Base-by-base conservation (phyloP, 2,329 filamentous ascomycete species). In the Neopestalotiopsis sp. region DNA sequence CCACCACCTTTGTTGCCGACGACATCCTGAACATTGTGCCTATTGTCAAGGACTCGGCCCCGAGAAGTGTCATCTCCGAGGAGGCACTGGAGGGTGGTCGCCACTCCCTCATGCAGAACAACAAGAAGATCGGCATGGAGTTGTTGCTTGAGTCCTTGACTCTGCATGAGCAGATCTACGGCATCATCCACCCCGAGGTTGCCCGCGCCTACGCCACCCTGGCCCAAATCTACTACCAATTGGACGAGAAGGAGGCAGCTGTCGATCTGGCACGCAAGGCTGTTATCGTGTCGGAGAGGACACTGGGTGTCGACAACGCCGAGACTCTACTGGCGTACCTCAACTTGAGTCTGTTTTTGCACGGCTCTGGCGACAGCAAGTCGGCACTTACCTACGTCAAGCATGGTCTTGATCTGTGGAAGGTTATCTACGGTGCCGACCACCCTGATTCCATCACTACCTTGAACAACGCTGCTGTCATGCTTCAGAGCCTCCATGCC, bases 381-480 rank as follows among this genome's bases (percentile, higher is more conserved):
- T 88, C 89, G 69, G 96, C 95, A n/a, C 85, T 99, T 67, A 87
- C 89, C 13, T 98, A 97, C 79, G 92, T 97, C 72, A 94, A 93
- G 79, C 96, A 99, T 79, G 96, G 96, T 6, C 88, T 99, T 73
- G 91, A 96, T 78, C 86, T 99, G 71, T 98, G 95, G 95, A 98
- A 97, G 85, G 89, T 98, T 75, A 95, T 98, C 75, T 99, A 98
- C 78, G 96, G 96, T 40, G 85, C 92, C 38, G 92, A 94, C 75
- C 96, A 99, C 82, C 96, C 96, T 3, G 96, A 99, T 82, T 97
- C 94, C 9, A 98, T 99, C 82, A 99, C 97, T 9, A 98, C 96
- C 17, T 92, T 98, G 82, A 99, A 98, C 88, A 99, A 99, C 77
- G 95, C 94, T 24, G 96, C 96, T 7, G 96, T 99, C 70, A 99